A percentile compares a stretch with the other conserved stretches of the same genome.
phyloP scores from a whole-genome alignment of 1,284 basidiomycete species.

The Farysia itapuensis region DNA sequence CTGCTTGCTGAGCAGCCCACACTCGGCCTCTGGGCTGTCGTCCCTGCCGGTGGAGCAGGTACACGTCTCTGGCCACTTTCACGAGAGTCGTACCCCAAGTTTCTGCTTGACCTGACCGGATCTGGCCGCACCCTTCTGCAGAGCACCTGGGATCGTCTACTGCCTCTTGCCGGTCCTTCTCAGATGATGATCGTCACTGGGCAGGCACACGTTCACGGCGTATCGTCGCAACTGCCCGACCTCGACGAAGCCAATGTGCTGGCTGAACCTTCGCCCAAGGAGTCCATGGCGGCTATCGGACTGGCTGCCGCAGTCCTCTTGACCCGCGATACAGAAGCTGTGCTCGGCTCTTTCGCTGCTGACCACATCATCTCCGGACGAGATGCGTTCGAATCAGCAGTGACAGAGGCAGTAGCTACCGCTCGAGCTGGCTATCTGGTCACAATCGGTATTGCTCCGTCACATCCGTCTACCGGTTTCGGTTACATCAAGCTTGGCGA shows the following conservation, averaged over 20 bases:
- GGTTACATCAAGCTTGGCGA: constrained; percentile 60
- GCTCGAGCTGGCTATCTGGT: constrained; percentile 57
- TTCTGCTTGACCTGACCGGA: constrained; percentile 56
- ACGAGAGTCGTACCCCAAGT: constrained; percentile 55
- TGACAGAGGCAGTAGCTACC: constrained; percentile 56
- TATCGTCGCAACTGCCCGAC: constrained; percentile 48
- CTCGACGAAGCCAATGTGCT: constrained; percentile 45
- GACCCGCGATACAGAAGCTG: constrained; percentile 54
- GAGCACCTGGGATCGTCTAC: constrained; percentile 54
- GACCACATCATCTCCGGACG: constrained; percentile 59
- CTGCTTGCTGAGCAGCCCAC: constrained; percentile 49
- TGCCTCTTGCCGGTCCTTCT: constrained; percentile 45
- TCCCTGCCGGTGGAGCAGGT: constrained; percentile 57
- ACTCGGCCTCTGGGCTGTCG: constrained; percentile 56
- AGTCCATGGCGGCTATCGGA: constrained; percentile 58
- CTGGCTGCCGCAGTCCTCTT: constrained; percentile 56
- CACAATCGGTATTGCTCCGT: constrained; percentile 59
- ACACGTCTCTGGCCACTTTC: constrained; percentile 58
- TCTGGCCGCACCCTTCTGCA: constrained; percentile 52
- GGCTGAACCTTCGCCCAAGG: constrained; percentile 56
- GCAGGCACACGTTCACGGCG: constrained; percentile 45
- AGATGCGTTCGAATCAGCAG: constrained; percentile 57
- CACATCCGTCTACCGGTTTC: constrained; percentile 57
- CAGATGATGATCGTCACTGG: constrained; percentile 57
- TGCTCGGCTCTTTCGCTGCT: constrained; percentile 58